Evolutionary conservation across 1,284 basidiomycete species (phyloP), one percentile per base, ranked within the genome.

Genomic region (Fistulina hepatica): DNA sequence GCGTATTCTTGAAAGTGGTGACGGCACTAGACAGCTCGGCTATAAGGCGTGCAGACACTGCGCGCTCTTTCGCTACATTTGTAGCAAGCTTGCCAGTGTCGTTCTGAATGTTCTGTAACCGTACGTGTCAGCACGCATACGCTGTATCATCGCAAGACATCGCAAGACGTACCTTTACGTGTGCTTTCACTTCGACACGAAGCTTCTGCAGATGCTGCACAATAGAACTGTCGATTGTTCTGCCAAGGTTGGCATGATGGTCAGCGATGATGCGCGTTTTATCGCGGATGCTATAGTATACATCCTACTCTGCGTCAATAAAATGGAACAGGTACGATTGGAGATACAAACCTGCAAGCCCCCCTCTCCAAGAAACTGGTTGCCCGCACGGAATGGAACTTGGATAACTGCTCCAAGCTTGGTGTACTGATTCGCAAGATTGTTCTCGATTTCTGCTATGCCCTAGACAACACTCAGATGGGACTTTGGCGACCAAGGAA

Each of bases 151-250:
- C 20, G 16, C 19, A 23, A 27, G 28, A 19, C 15, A 19, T 4
- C 4, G 28, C 15, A 8, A 16, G 13, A 60, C 63, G 42, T 45
- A 77, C 81, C 70, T 90, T 93, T 57, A 94, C 84, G 64, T 98
- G 94, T 2, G 93, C 93, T 65, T 97, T 97, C 63, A 98, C 92
- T 63, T 98, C 94, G 10, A 78, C 69, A 32, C 85, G 70, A 20
- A 98, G 73, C 64, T 97, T 97, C 61, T 95, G 85, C 23, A 98
- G 73, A 59, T 97, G 95, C 62, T 97, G 92, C 2, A 98, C 94
- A 51, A 98, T 97, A 11, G 91, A 95, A 31, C 85, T 88, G 52
- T 98, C 93, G 53, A 98, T 86, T 3, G 94, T 97, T 44, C 92
- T 81, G 3, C 93, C 93, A 5, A 98, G 75, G 55, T 94, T 95